Evolutionary conservation across 225 moss, liverwort and hornwort species (phyloP).

Genomic region (Antitrichia curtipendula): DNA sequence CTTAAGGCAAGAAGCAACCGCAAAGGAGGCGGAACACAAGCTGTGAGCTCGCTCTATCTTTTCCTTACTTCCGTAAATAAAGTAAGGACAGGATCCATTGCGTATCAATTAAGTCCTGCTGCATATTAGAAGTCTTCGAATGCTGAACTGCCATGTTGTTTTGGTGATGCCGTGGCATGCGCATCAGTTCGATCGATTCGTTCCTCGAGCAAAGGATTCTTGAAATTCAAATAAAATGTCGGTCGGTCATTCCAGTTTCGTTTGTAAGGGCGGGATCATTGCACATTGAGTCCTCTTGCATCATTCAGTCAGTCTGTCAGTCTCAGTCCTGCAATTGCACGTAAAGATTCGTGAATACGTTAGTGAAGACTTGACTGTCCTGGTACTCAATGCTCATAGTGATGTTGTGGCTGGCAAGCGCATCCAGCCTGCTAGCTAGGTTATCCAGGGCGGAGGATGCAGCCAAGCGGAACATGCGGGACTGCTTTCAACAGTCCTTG

Average conservation of each 20-base stretch:
- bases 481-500: conserved; percentile 39
- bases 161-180: not conserved
- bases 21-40: conserved; percentile 43
- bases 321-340: not conserved
- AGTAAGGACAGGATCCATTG: not conserved
- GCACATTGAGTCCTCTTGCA: not conserved
- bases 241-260: not conserved
- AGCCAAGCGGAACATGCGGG: conserved; percentile 55
- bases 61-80: not conserved
- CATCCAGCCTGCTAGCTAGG: conserved; percentile 40
- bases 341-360: not conserved
- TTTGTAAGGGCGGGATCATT: not conserved
- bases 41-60: conserved; percentile 11
- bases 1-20: conserved; percentile 36
- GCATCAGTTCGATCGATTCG: not conserved
- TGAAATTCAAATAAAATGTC: not conserved
- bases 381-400: not conserved
- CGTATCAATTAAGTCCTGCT: not conserved
- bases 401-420: not conserved
- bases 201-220: not conserved
- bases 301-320: not conserved
- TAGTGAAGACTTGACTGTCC: not conserved
- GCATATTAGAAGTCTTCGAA: not conserved
- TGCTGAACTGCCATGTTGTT: not conserved
- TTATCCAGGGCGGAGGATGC: conserved; percentile 58